Evolutionary conservation across 768 basidiomycete genomes (phyloP), one percentile per base, ranked within the genome.

Genomic region (Suillus americanus): DNA sequence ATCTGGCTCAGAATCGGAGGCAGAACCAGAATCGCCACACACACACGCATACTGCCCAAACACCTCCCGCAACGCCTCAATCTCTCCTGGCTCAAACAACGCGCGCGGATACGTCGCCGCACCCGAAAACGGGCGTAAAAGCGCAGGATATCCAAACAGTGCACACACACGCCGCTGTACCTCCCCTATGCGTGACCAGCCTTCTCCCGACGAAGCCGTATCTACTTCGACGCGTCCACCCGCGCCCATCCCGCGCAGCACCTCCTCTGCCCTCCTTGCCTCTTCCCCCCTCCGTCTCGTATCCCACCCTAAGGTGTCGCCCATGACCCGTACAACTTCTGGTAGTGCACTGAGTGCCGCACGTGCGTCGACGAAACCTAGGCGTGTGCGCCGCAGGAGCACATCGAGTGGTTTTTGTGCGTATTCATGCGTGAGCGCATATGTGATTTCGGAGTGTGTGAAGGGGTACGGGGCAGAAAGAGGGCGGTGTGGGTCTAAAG

Each of bases 361-460:
- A 64, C 90, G 89, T 0, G 89, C 90, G 75, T 97, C 95, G 69
- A 99, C 87, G 85, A 98, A 99, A 9, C 92, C 89, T 35, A 99
- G 84, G n/a, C 97, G 90, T 12, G 92, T 91, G 65, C 96, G 89
- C 1, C 97, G 90, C 2, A 94, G 93, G 72, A 99, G 87, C 69
- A 99, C 91, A 77, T 99, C 97, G 64, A 90, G 81, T 13, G 95
- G 92, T n/a, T 90, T 95, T 64, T 87, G 85, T 0, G 96, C 97
- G 77, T 97, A 98, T 79, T 99, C 97, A 74, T 94, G 82, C 16
- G 87, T 87, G 25, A 90, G 84, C 0, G 95, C 95, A 73, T 97
- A 97, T 56, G 87, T 87, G 8, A 96, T 89, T 79, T 99, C 97
- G 1, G 38, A 28, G 37, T 3, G 74, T 86, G 48, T 75, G 91